Percentiles rank a stretch among this genome's conserved stretches.
Conservation (phyloP, 1,139 yeast genomes). For the Candida tropicalis region DNA sequence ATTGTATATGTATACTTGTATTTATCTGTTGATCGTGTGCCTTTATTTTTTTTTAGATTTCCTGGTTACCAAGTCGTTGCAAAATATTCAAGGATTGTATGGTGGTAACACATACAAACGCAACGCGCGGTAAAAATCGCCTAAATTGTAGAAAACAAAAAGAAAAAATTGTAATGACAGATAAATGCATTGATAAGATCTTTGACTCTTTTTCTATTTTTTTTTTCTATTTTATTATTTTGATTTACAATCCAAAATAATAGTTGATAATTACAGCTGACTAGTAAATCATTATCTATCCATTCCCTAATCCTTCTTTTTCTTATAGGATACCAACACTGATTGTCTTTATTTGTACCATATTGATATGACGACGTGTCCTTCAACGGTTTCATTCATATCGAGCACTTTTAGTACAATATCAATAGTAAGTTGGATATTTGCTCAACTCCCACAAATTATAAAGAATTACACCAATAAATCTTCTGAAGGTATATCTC, state of each 20-base stretch:
- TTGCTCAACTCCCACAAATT: slow-evolving; percentile 90
- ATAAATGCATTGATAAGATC: neutral
- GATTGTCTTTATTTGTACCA: neutral
- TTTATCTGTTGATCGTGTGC: too few species aligned
- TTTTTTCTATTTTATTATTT: neutral
- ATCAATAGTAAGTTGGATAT: slow-evolving; percentile 62
- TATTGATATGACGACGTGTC: slow-evolving; percentile 16
- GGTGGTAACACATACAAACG: too few species aligned
- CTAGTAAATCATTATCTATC: neutral
- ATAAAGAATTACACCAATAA: slow-evolving; percentile 71
- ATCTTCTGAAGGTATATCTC: slow-evolving; percentile 86
- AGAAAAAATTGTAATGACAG: neutral
- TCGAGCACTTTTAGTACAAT: slow-evolving; percentile 37
- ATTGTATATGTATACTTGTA: too few species aligned
- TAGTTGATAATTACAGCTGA: neutral
- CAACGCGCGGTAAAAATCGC: neutral
- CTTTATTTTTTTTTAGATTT: too few species aligned
- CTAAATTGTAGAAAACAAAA: neutral
- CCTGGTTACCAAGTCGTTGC: too few species aligned
- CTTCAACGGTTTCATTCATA: slow-evolving; percentile 16
- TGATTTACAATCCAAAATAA: neutral
- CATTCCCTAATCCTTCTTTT: neutral
- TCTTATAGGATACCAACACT: too few species aligned
- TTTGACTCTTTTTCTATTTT: neutral
- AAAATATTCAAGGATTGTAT: too few species aligned